These are phyloP conservation scores for Mycena maculata DNA, from an alignment of 768 basidiomycete genomes.

Conservation along the genomic window DNA sequence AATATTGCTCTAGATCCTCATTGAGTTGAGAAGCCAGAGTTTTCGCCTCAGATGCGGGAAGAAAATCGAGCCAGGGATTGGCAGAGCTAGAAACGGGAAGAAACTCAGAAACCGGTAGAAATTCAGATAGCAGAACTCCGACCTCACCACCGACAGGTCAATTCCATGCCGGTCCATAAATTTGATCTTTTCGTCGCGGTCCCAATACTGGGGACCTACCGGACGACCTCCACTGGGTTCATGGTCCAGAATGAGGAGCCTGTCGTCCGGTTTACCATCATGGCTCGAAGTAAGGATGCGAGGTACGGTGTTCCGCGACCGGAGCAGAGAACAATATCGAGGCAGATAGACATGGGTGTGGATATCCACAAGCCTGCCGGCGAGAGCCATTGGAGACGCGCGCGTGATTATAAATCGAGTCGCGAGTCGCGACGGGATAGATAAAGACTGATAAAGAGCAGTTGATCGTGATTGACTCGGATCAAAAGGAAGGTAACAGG, in stretches of 20 bases:
- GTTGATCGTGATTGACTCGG: background rate
- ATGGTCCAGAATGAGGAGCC: constrained; percentile 81
- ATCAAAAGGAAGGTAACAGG: background rate
- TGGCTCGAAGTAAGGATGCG: constrained; percentile 66
- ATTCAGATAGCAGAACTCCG: constrained; percentile 4
- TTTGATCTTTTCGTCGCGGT: constrained; percentile 76
- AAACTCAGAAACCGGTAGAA: constrained; percentile 7
- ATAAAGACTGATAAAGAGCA: background rate
- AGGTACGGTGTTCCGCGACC: constrained; percentile 72
- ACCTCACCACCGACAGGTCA: constrained; percentile 84
- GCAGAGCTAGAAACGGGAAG: constrained; percentile 66
- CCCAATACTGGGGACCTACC: constrained; percentile 88
- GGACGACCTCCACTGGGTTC: constrained; percentile 86
- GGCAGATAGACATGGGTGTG: constrained; percentile 91
- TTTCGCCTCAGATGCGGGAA: constrained; percentile 74
- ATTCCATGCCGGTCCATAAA: constrained; percentile 91
- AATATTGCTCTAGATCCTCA: constrained; percentile 81
- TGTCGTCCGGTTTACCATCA: constrained; percentile 67
- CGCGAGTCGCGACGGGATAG: too few species aligned
- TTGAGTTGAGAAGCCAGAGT: constrained; percentile 79
- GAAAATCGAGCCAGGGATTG: constrained; percentile 94
- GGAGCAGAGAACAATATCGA: constrained; percentile 77
- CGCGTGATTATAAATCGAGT: background rate
- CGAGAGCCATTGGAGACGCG: constrained; percentile 1
- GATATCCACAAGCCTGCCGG: constrained; percentile 69